Evolutionary conservation across 148 eudicot species (phyloP).

Genomic region (Mesembryanthemum crystallinum): DNA sequence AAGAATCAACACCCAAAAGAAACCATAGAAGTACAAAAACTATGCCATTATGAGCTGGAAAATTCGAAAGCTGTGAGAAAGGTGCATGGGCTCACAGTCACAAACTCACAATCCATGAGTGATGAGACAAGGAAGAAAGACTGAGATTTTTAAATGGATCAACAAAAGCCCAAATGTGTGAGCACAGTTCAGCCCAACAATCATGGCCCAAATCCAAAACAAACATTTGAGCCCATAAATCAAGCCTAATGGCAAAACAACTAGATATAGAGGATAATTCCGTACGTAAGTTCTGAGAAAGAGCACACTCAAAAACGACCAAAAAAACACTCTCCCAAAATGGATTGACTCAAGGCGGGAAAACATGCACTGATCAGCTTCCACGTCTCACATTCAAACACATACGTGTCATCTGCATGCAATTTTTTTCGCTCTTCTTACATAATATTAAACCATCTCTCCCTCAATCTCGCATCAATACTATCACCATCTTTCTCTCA

Average conservation of each 20-base stretch:
- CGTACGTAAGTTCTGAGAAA: neutral
- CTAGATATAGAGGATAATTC: neutral
- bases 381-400: conserved; percentile 27
- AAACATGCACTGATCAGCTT: conserved; percentile 10
- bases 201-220: too few species aligned
- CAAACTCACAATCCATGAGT: too few species aligned
- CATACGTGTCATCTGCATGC: conserved; percentile 50
- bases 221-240: neutral
- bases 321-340: neutral
- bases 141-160: too few species aligned
- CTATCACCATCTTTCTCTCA: neutral
- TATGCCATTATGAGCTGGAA: too few species aligned
- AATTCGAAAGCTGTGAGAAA: neutral
- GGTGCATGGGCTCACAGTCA: neutral
- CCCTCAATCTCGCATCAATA: neutral
- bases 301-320: neutral
- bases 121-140: too few species aligned
- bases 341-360: neutral
- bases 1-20: too few species aligned
- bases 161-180: too few species aligned
- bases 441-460: neutral
- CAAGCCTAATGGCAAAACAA: neutral
- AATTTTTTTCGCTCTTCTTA: neutral
- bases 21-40: too few species aligned
- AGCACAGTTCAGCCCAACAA: too few species aligned